phyloP scores from a whole-genome alignment of 2,329 filamentous ascomycete genomes.

The Colletotrichum nymphaeae region DNA sequence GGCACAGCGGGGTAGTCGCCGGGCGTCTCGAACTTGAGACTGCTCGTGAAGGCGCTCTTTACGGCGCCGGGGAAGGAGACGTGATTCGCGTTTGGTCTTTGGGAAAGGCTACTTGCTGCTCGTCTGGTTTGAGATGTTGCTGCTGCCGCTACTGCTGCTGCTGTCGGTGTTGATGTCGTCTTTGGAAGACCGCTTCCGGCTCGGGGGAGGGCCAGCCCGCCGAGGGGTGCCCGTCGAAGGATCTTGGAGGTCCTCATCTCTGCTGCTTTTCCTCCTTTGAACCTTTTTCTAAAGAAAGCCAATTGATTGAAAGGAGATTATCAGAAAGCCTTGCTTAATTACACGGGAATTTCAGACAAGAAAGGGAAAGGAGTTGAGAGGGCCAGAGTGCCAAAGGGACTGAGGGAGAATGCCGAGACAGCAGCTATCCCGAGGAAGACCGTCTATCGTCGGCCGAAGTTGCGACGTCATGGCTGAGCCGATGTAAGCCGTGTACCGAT shows the following conservation, averaged over 20 bases:
- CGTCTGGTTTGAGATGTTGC: slow-evolving; percentile 43
- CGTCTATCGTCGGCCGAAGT: slow-evolving; percentile 30
- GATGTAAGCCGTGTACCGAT: slow-evolving; percentile 42
- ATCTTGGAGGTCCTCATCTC: slow-evolving; percentile 39
- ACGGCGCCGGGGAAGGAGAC: slow-evolving; percentile 93
- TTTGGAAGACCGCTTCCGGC: neutral
- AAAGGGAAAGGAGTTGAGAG: neutral
- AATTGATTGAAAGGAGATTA: neutral
- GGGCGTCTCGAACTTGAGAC: slow-evolving; percentile 81
- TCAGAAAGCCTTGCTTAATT: neutral
- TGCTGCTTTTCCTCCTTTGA: neutral
- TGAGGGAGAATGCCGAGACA: slow-evolving; percentile 21
- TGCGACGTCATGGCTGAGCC: slow-evolving; percentile 47
- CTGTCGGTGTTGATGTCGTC: slow-evolving; percentile 36
- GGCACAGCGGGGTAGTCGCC: slow-evolving; percentile 80
- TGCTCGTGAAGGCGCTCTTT: slow-evolving; percentile 90
- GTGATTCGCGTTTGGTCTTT: slow-evolving; percentile 65
- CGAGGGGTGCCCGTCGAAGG: slow-evolving; percentile 44
- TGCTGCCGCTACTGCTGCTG: slow-evolving; percentile 35
- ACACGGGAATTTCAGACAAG: neutral
- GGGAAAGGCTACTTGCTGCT: slow-evolving; percentile 62
- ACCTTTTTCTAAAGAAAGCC: neutral
- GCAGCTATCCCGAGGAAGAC: slow-evolving; percentile 22
- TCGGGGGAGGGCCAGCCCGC: slow-evolving; percentile 40
- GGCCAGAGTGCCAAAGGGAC: neutral